Conservation (phyloP, 495 filamentous ascomycete genomes). For the Annulohypoxylon bovei region DNA sequence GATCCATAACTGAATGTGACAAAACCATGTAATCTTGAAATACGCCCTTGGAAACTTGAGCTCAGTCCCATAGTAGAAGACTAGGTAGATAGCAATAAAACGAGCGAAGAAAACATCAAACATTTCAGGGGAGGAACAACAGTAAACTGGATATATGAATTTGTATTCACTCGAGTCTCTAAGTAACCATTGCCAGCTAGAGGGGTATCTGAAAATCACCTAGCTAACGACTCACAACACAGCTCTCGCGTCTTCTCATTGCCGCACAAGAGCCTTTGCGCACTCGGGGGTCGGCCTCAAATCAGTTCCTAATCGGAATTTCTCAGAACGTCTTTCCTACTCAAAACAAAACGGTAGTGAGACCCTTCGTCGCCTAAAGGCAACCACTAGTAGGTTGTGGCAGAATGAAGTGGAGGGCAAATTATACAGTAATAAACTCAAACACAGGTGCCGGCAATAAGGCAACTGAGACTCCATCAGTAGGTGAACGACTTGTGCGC, state of each 20-base stretch:
- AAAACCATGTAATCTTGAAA: too few species aligned
- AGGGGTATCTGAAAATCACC: slow-evolving; percentile 45
- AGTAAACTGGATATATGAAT: slow-evolving; percentile 25
- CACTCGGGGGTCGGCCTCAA: slow-evolving; percentile 12
- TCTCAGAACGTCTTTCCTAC: slow-evolving; percentile 15
- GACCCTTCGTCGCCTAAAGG: slow-evolving; percentile 9
- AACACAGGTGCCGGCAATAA: slow-evolving; percentile 18
- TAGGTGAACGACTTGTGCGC: slow-evolving; percentile 23
- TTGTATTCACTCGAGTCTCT: slow-evolving; percentile 39
- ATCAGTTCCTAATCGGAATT: slow-evolving; percentile 23
- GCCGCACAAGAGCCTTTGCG: slow-evolving; percentile 31
- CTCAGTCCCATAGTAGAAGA: not conserved
- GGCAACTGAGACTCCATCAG: slow-evolving; percentile 26
- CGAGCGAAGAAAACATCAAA: not conserved
- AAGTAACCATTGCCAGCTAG: slow-evolving; percentile 34
- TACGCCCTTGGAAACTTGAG: not conserved
- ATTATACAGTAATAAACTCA: slow-evolving; percentile 43
- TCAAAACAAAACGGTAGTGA: slow-evolving; percentile 23
- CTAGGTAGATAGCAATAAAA: too few species aligned
- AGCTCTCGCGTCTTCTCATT: slow-evolving; percentile 16
- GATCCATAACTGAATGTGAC: too few species aligned
- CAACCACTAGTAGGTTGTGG: slow-evolving; percentile 3
- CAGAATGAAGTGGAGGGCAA: slow-evolving; percentile 27
- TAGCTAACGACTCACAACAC: slow-evolving; percentile 31
- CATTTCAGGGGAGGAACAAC: not conserved